Conservation (phyloP, 768 basidiomycete genomes). For the Lentinus tigrinus region DNA sequence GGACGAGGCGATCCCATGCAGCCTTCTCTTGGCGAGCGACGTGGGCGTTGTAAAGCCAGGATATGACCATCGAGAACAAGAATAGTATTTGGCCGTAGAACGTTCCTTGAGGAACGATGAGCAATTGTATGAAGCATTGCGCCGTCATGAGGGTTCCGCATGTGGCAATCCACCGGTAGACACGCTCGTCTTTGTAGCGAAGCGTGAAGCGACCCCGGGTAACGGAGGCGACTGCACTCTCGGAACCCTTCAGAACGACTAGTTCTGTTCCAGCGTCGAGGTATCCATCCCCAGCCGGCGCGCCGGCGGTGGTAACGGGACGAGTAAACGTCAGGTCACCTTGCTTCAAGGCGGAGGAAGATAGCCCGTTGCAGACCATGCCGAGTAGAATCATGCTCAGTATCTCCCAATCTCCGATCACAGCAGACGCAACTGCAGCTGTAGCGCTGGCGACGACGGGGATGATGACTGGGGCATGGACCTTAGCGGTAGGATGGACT, state of each 20-base stretch:
- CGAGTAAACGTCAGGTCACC: conserved; percentile 12
- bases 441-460: conserved; percentile 11
- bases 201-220: conserved; percentile 14
- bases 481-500: conserved; percentile 3
- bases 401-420: conserved; percentile 6
- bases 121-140: conserved; percentile 13
- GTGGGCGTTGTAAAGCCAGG: conserved; percentile 9
- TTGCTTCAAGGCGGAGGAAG: background rate
- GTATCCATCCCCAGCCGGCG: conserved; percentile 11
- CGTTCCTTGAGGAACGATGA: conserved; percentile 14
- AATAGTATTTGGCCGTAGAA: conserved; percentile 11
- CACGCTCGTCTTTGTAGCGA: background rate
- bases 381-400: conserved; percentile 10
- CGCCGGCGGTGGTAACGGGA: background rate
- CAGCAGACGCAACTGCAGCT: conserved; percentile 3
- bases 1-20: conserved; percentile 1
- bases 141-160: background rate
- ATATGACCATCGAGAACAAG: conserved; percentile 9
- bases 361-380: conserved; percentile 6
- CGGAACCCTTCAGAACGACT: conserved; percentile 8
- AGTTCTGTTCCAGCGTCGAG: conserved; percentile 9
- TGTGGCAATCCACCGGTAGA: background rate
- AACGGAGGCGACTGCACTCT: conserved; percentile 6
- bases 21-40: conserved; percentile 4
- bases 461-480: conserved; percentile 4